Conservation (phyloP, 805 yeast genomes). For the Saturnispora ahearnii region DNA sequence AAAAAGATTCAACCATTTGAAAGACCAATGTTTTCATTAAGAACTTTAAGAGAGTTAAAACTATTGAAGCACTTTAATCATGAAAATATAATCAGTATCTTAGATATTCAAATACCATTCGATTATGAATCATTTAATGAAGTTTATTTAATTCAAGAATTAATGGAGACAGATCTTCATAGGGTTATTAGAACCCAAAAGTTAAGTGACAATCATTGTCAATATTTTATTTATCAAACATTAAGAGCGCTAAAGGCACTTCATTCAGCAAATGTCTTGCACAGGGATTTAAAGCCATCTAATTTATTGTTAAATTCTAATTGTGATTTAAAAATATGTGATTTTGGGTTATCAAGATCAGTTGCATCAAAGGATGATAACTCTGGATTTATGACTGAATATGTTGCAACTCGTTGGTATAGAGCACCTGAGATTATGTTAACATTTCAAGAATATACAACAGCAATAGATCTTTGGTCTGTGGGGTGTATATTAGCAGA, state of each 20-base stretch:
- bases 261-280: constrained; percentile 91
- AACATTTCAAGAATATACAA: constrained; percentile 85
- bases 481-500: constrained; percentile 95
- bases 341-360: constrained; percentile 80
- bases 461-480: constrained; percentile 95
- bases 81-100: constrained; percentile 83
- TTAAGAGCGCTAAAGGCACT: constrained; percentile 82
- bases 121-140: constrained; percentile 71
- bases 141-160: constrained; percentile 79
- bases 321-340: constrained; percentile 91
- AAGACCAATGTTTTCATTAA: constrained; percentile 75
- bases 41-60: constrained; percentile 86
- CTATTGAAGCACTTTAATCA: constrained; percentile 83
- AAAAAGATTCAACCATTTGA: constrained; percentile 92
- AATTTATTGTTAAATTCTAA: constrained; percentile 80
- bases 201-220: constrained; percentile 86
- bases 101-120: constrained; percentile 82
- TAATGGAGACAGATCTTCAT: constrained; percentile 84
- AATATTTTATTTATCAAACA: constrained; percentile 87
- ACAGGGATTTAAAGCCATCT: constrained; percentile 86
- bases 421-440: constrained; percentile 97
- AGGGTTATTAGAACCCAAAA: constrained; percentile 74
- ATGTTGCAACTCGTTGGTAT: constrained; percentile 97
- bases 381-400: constrained; percentile 85
- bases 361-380: constrained; percentile 56